These are phyloP conservation scores for Chlorella ohadii DNA, from an alignment of 139 green algal genomes.

Conservation along the genomic window DNA sequence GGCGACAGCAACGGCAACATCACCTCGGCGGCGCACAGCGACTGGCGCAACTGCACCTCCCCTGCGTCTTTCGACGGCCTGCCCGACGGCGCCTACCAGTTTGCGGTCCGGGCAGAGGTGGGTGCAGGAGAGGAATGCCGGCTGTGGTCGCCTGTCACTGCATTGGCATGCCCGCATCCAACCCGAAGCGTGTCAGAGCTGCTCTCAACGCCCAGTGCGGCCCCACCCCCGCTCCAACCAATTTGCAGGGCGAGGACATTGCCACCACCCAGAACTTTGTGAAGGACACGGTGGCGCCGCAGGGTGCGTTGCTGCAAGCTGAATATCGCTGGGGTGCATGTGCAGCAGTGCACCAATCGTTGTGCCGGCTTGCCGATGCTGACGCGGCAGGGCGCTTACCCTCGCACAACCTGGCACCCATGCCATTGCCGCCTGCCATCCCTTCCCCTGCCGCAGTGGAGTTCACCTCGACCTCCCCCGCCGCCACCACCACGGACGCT, in stretches of 20 bases:
- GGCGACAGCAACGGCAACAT: conserved; percentile 27
- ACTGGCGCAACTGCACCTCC: conserved; percentile 49
- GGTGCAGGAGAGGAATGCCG: too few relatives aligned
- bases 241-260: conserved; percentile 22
- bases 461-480: not conserved
- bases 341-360: not conserved
- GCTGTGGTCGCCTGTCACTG: too few relatives aligned
- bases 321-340: not conserved
- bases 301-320: not conserved
- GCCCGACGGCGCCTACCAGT: conserved; percentile 58
- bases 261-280: conserved; percentile 37
- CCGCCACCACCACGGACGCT: conserved; percentile 3
- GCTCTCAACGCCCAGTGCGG: too few relatives aligned
- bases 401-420: too few relatives aligned
- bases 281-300: conserved; percentile 50
- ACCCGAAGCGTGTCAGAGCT: too few relatives aligned
- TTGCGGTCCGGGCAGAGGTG: conserved; percentile 55
- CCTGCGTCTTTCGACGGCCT: conserved; percentile 44
- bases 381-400: too few relatives aligned
- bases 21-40: not conserved
- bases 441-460: not conserved
- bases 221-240: too few relatives aligned
- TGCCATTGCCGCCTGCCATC: too few relatives aligned
- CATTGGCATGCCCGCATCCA: too few relatives aligned
- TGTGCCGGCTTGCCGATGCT: too few relatives aligned